Conservation (phyloP, 1,139 yeast species). For the Yamadazyma pseudoaaseri region DNA sequence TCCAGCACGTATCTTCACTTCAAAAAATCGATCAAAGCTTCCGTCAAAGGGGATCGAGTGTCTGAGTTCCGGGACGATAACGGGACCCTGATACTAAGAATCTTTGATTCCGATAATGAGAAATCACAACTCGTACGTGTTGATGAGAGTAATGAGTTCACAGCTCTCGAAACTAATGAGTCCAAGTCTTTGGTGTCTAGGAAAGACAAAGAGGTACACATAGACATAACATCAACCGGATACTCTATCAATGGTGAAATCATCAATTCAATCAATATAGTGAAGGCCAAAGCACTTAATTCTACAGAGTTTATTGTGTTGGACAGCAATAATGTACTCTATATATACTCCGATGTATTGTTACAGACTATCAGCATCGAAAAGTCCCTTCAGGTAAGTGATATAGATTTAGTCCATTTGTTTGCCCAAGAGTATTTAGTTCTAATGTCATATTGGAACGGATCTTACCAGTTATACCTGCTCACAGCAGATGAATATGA, state of each 20-base stretch:
- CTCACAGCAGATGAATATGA: slow-evolving; percentile 8
- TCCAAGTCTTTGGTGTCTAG: background rate
- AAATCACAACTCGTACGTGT: slow-evolving; percentile 1
- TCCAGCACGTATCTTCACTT: slow-evolving; percentile 4
- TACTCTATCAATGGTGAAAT: slow-evolving; percentile 5
- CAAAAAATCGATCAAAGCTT: slow-evolving; percentile 5
- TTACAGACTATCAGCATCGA: slow-evolving; percentile 7
- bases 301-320: slow-evolving; percentile 8
- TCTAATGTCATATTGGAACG: slow-evolving; percentile 17
- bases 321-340: slow-evolving; percentile 7
- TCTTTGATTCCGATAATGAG: slow-evolving; percentile 2
- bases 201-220: background rate
- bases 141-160: background rate
- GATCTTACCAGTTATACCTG: slow-evolving; percentile 12
- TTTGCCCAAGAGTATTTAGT: slow-evolving; percentile 10
- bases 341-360: slow-evolving; percentile 6
- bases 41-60: slow-evolving; percentile 1
- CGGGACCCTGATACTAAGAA: slow-evolving; percentile 1
- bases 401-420: slow-evolving; percentile 12
- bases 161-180: background rate
- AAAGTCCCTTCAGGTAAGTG: slow-evolving; percentile 10
- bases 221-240: slow-evolving; percentile 3
- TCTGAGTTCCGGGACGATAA: slow-evolving; percentile 2
- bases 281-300: slow-evolving; percentile 3
- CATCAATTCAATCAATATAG: slow-evolving; percentile 4